phyloP scores from a whole-genome alignment of 2,329 filamentous ascomycete species.

The Pyrenophora teres region DNA sequence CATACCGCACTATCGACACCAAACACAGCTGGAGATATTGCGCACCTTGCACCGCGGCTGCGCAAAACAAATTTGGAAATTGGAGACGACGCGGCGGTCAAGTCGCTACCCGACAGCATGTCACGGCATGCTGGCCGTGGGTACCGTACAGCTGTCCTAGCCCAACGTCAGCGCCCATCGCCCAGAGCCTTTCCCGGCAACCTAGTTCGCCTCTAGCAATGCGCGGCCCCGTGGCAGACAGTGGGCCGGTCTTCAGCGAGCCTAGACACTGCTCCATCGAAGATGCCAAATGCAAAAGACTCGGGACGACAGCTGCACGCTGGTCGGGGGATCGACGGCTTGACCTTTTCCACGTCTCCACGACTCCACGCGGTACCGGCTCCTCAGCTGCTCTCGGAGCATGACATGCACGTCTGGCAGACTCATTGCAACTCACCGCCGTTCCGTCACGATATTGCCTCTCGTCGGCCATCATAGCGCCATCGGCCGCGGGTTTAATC shows the following conservation, averaged over 20 bases:
- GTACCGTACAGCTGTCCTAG: constrained; percentile 13
- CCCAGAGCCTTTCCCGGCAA: constrained; percentile 7
- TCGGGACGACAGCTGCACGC: not conserved
- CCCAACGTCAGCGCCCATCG: constrained; percentile 19
- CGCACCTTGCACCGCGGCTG: constrained; percentile 6
- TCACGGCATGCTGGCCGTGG: constrained; percentile 6
- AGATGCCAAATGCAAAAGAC: not conserved
- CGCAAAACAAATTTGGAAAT: constrained; percentile 6
- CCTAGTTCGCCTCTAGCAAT: constrained; percentile 12
- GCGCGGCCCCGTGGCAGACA: constrained; percentile 18
- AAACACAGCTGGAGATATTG: not conserved
- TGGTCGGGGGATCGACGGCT: constrained; percentile 16
- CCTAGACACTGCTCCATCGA: constrained; percentile 10
- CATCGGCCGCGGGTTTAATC: not conserved
- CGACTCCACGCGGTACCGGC: not conserved
- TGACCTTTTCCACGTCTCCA: constrained; percentile 8
- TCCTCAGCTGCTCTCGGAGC: not conserved
- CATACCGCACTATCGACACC: constrained; percentile 3
- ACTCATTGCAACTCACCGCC: too few species aligned
- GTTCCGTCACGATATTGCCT: not conserved
- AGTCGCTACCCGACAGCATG: constrained; percentile 13
- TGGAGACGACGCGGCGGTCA: not conserved
- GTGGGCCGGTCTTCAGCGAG: constrained; percentile 11
- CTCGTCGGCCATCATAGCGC: not conserved
- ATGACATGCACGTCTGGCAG: too few species aligned